Evolutionary conservation across 2,329 filamentous ascomycete genomes (phyloP).

Genomic region (Domatiomyces catenatus): DNA sequence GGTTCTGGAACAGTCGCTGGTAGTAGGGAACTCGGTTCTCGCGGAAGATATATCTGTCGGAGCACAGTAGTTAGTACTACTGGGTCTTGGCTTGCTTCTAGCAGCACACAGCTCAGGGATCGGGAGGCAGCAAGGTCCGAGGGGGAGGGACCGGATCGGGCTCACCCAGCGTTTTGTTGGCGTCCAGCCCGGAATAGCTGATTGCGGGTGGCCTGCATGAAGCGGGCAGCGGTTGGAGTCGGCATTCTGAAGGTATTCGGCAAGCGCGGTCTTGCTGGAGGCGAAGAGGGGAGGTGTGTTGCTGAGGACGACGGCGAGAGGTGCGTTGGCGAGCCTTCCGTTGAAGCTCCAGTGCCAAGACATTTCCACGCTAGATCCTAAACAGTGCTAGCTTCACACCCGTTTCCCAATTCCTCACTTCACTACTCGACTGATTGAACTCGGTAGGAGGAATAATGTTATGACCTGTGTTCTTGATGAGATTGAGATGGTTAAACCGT

Average conservation of each 20-base stretch:
- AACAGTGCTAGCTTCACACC: not conserved
- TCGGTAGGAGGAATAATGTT: not conserved
- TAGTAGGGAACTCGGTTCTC: slow-evolving; percentile 53
- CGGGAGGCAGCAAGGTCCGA: not conserved
- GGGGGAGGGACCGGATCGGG: not conserved
- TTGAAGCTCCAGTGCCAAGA: slow-evolving; percentile 1
- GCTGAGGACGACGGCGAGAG: not conserved
- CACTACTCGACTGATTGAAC: too few species aligned
- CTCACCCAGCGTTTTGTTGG: slow-evolving; percentile 12
- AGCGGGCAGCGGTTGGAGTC: slow-evolving; percentile 16
- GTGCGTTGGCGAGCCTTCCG: not conserved
- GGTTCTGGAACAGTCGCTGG: slow-evolving; percentile 50
- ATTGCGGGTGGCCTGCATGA: slow-evolving; percentile 18
- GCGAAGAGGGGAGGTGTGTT: slow-evolving; percentile 1
- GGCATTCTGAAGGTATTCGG: slow-evolving; percentile 12
- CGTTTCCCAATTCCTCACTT: not conserved
- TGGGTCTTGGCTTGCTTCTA: not conserved
- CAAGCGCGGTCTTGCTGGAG: not conserved
- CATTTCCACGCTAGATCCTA: not conserved
- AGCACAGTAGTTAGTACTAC: not conserved
- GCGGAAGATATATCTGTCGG: slow-evolving; percentile 40
- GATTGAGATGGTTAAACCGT: not conserved
- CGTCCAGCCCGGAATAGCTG: slow-evolving; percentile 13
- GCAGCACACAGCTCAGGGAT: not conserved
- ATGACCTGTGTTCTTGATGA: not conserved